Percentiles rank a stretch among this genome's conserved stretches.
These are phyloP conservation scores for Dorcoceras hygrometricum DNA, from an alignment of 257 asterid genomes.

Conservation along the genomic window DNA sequence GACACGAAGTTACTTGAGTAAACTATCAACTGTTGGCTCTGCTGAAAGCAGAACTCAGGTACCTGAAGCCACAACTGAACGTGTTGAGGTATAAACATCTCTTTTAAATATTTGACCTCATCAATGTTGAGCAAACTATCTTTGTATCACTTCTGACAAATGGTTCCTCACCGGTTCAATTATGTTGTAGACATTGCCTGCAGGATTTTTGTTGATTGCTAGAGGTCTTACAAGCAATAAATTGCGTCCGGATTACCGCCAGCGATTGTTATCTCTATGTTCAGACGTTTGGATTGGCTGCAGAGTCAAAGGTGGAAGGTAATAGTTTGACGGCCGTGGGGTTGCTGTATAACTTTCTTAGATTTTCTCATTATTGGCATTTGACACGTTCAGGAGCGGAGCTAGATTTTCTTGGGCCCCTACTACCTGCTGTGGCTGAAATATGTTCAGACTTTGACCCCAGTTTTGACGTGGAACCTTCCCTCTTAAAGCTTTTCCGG, in stretches of 20 bases:
- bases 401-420: constrained; percentile 99
- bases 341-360: constrained; percentile 19
- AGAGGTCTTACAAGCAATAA: constrained; percentile 60
- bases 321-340: constrained; percentile 29
- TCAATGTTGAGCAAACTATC: constrained; percentile 22
- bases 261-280: constrained; percentile 92
- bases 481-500: constrained; percentile 91
- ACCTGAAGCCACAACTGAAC: constrained; percentile 92
- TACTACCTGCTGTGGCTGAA: constrained; percentile 97
- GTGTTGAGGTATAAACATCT: constrained; percentile 69
- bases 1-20: constrained; percentile 88
- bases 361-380: constrained; percentile 34
- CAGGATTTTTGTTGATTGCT: constrained; percentile 91
- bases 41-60: constrained; percentile 81
- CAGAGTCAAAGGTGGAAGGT: constrained; percentile 97
- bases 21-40: constrained; percentile 79
- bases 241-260: constrained; percentile 92
- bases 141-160: constrained; percentile 25
- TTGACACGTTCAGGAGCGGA: constrained; percentile 80
- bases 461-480: constrained; percentile 79
- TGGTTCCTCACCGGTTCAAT: constrained; percentile 73
- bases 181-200: constrained; percentile 95
- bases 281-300: constrained; percentile 99
- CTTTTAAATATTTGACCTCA: constrained; percentile 21
- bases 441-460: constrained; percentile 98